Evolutionary conservation across 140 eudicot species (phyloP).

Genomic region (Flaveria floridana): DNA sequence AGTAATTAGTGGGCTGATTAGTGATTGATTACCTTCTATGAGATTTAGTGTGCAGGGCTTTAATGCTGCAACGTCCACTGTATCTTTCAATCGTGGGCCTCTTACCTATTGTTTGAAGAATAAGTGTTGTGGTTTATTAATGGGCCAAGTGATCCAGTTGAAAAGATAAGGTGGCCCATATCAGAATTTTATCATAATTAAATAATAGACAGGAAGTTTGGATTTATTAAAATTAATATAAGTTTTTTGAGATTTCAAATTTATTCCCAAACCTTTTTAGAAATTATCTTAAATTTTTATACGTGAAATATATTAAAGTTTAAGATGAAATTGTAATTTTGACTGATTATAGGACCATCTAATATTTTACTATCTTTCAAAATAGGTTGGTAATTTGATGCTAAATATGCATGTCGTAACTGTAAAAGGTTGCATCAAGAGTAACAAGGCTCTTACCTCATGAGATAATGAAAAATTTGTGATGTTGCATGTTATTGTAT

Average conservation of each 20-base stretch:
- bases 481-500: constrained; percentile 61
- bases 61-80: constrained; percentile 92
- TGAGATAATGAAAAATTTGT: constrained; percentile 84
- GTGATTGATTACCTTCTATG: constrained; percentile 53
- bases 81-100: constrained; percentile 86
- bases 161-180: constrained; percentile 32
- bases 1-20: background rate
- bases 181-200: background rate
- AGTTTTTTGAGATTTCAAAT: too few relatives aligned
- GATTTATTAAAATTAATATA: too few relatives aligned
- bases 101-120: constrained; percentile 50
- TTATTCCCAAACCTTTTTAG: too few relatives aligned
- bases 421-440: background rate
- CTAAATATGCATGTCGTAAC: background rate
- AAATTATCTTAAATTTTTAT: too few relatives aligned
- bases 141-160: constrained; percentile 25
- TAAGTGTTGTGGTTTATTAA: constrained; percentile 3
- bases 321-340: too few relatives aligned
- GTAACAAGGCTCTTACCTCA: constrained; percentile 51
- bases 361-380: too few relatives aligned
- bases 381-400: background rate
- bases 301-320: too few relatives aligned
- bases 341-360: too few relatives aligned
- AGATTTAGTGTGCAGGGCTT: constrained; percentile 81
- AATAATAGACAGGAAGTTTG: too few relatives aligned